Percentiles rank a stretch among this genome's conserved stretches.
Conservation (phyloP, 2,329 filamentous ascomycete genomes). For the Geosmithia putterillii region DNA sequence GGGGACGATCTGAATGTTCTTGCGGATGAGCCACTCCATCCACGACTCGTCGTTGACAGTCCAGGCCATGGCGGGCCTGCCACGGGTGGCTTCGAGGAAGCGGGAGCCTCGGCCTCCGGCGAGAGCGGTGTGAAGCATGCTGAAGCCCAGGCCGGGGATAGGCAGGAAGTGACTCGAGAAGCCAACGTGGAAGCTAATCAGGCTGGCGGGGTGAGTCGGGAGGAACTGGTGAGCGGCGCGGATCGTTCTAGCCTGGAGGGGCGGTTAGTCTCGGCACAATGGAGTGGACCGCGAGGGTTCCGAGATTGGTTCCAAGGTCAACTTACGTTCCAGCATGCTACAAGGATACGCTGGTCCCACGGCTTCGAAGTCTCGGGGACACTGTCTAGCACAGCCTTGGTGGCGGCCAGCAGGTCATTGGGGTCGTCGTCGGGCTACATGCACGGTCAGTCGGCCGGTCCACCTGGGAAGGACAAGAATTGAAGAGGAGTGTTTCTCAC, state of each 20-base stretch:
- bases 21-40: slow-evolving; percentile 69
- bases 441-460: background rate
- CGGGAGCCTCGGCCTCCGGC: slow-evolving; percentile 49
- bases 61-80: slow-evolving; percentile 63
- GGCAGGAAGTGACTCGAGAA: slow-evolving; percentile 61
- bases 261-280: background rate
- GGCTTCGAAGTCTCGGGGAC: slow-evolving; percentile 30
- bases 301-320: background rate
- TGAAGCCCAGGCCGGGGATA: slow-evolving; percentile 60
- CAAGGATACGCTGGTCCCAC: slow-evolving; percentile 63
- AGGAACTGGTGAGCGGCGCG: slow-evolving; percentile 48
- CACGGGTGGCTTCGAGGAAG: slow-evolving; percentile 45
- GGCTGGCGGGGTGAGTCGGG: slow-evolving; percentile 49
- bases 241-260: slow-evolving; percentile 49
- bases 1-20: slow-evolving; percentile 11
- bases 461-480: background rate
- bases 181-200: slow-evolving; percentile 53
- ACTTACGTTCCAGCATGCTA: slow-evolving; percentile 71
- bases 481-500: slow-evolving; percentile 24
- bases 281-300: too few relatives aligned
- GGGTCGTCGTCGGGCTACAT: slow-evolving; percentile 55
- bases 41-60: slow-evolving; percentile 68
- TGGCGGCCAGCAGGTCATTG: slow-evolving; percentile 55
- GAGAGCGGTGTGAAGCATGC: slow-evolving; percentile 58
- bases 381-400: slow-evolving; percentile 49